phyloP scores from a whole-genome alignment of 371 early-diverging fungal genomes.

The Mucor saturninus region DNA sequence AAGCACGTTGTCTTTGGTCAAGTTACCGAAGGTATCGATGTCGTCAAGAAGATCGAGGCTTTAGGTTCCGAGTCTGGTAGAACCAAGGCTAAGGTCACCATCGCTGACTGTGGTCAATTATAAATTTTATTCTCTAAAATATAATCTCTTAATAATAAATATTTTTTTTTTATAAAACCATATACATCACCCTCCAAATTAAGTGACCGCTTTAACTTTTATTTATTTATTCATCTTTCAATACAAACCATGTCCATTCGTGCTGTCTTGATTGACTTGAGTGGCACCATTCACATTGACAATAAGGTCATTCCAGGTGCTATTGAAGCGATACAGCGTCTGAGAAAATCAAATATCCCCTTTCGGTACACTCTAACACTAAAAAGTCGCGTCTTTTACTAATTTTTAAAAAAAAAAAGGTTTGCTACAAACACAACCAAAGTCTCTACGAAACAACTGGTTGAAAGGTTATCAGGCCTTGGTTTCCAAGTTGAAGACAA shows the following conservation, averaged over 20 bases:
- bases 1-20: conserved; percentile 99
- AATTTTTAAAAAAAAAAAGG: conserved; percentile 26
- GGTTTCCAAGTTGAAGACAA: conserved; percentile 71
- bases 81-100: conserved; percentile 58
- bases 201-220: conserved; percentile 1
- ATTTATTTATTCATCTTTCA: background rate
- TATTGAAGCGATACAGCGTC: conserved; percentile 64
- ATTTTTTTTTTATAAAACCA: background rate
- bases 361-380: conserved; percentile 34
- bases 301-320: conserved; percentile 71
- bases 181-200: no score
- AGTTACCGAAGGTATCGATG: conserved; percentile 80
- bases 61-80: conserved; percentile 66
- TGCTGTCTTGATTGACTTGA: conserved; percentile 79
- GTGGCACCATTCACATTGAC: conserved; percentile 84
- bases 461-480: conserved; percentile 56
- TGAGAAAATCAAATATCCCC: conserved; percentile 64
- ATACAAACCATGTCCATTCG: conserved; percentile 27
- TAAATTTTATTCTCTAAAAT: conserved; percentile 23
- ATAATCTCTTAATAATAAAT: background rate
- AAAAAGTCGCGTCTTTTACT: background rate
- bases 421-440: conserved; percentile 90
- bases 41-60: conserved; percentile 79
- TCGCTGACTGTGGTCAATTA: conserved; percentile 75
- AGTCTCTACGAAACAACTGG: conserved; percentile 59